Base-by-base conservation (phyloP, 805 yeast genomes). In the Candida multigemmis region DNA sequence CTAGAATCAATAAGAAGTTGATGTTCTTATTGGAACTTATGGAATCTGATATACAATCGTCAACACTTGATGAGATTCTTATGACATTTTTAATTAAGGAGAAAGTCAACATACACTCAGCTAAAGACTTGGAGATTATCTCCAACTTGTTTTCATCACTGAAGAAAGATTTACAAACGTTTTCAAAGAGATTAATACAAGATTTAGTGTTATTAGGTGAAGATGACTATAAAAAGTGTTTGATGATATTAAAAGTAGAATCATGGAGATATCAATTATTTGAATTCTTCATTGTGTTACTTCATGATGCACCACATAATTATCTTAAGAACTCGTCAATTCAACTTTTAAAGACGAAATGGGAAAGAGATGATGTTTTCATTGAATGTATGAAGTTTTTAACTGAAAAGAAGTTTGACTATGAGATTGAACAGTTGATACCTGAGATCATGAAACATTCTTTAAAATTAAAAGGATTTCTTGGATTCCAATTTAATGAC, bases 111-210 rank as follows among this genome's bases (percentile, higher is more conserved):
- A 40, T 35, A 21, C 24, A 31, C 7, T 28, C 36, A 2, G 29
- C 30, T 3, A 12, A 27, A 5, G 56, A 51, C 14, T 34, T 56
- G 19, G 26, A 27, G 3, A 23, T 33, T 15, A 37, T 38, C 25
- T 45, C 55, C 17, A 26, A 33, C 7, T 31, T 53, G 28, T 2
- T 31, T 36, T 12, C 17, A 14, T 7, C n/a, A 4, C 7, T 35
- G 4, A 21, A 27, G 2, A 25, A 25, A 3, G 44, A 44, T 12
- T 59, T 38, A 30, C 50, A 42, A 15, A 24, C 31, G 0, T 41
- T 56, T 24, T 59, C 53, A 6, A 61, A 60, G 30, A 41, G 35
- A 24, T 34, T 59, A 4, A 43, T 62, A 14, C 65, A 60, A 33
- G 45, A 46, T 7, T 13, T 36, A 3, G 40, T 36, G 3, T 20